phyloP scores from a whole-genome alignment of 2,329 filamentous ascomycete species.

The Arthroderma sp. region DNA sequence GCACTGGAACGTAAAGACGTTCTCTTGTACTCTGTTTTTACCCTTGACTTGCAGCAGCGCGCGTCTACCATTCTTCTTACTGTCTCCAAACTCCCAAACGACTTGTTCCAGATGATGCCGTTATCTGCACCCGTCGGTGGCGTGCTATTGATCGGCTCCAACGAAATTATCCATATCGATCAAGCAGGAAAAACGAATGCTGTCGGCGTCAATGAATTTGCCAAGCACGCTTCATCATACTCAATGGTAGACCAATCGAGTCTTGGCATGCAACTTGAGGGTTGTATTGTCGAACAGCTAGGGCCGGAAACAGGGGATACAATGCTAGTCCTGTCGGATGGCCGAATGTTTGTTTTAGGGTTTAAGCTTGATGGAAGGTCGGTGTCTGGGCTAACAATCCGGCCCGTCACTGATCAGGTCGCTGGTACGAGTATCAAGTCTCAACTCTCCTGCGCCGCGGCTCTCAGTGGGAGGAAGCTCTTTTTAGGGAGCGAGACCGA shows the following conservation, averaged over 20 bases:
- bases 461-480: slow-evolving; percentile 53
- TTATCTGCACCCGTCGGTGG: slow-evolving; percentile 79
- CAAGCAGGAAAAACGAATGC: slow-evolving; percentile 90
- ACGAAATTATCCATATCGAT: slow-evolving; percentile 89
- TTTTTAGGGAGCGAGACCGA: slow-evolving; percentile 78
- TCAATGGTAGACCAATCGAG: slow-evolving; percentile 75
- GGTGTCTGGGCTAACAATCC: slow-evolving; percentile 72
- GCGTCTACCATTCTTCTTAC: slow-evolving; percentile 88
- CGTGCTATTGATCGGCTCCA: slow-evolving; percentile 70
- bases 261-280: slow-evolving; percentile 66
- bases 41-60: slow-evolving; percentile 80
- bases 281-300: slow-evolving; percentile 62
- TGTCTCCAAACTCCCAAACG: slow-evolving; percentile 71
- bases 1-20: slow-evolving; percentile 66
- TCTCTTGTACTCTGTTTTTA: slow-evolving; percentile 86
- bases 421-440: slow-evolving; percentile 51
- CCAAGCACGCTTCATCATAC: slow-evolving; percentile 69
- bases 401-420: slow-evolving; percentile 47
- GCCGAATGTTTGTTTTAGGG: slow-evolving; percentile 58
- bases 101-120: slow-evolving; percentile 70
- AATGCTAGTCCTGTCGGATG: slow-evolving; percentile 66
- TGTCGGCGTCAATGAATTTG: slow-evolving; percentile 83
- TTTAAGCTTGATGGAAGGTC: slow-evolving; percentile 85
- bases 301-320: slow-evolving; percentile 68
- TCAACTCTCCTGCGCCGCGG: slow-evolving; percentile 55